phyloP scores from a whole-genome alignment of 2,329 filamentous ascomycete genomes.

The Fusarium sp. region DNA sequence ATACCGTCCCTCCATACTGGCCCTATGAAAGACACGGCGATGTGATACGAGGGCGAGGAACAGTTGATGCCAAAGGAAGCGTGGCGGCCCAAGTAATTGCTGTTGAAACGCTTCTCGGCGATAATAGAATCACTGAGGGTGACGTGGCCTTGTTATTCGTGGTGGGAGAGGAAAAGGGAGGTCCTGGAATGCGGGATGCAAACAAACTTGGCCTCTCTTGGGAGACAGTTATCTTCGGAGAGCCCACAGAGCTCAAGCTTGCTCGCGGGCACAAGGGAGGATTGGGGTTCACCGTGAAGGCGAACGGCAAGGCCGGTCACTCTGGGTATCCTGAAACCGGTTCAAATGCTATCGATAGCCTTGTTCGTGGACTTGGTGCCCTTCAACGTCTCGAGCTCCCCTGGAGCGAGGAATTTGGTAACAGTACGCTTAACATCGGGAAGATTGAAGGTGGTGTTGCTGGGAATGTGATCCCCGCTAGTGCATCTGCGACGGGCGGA shows the following conservation, averaged over 20 bases:
- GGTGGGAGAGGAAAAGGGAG: conserved; percentile 76
- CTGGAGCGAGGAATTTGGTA: conserved; percentile 78
- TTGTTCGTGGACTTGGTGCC: conserved; percentile 73
- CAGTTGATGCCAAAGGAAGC: conserved; percentile 72
- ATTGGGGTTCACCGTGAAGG: conserved; percentile 66
- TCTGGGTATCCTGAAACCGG: conserved; percentile 89
- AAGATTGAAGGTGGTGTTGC: conserved; percentile 81
- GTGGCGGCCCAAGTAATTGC: conserved; percentile 81
- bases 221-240: conserved; percentile 77
- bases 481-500: not conserved
- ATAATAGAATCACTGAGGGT: conserved; percentile 36
- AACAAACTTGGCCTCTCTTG: conserved; percentile 62
- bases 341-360: conserved; percentile 78
- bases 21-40: conserved; percentile 67
- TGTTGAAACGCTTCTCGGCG: conserved; percentile 46
- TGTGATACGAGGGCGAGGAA: conserved; percentile 69
- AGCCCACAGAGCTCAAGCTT: conserved; percentile 78
- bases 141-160: conserved; percentile 62
- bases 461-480: conserved; percentile 81
- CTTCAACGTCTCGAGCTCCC: conserved; percentile 76
- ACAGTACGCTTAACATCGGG: conserved; percentile 86
- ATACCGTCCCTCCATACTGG: conserved; percentile 76
- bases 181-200: conserved; percentile 71
- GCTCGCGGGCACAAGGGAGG: conserved; percentile 79
- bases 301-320: conserved; percentile 77